Evolutionary conservation across 1,284 basidiomycete species (phyloP).

Genomic region (Singerocomus inundabilis): DNA sequence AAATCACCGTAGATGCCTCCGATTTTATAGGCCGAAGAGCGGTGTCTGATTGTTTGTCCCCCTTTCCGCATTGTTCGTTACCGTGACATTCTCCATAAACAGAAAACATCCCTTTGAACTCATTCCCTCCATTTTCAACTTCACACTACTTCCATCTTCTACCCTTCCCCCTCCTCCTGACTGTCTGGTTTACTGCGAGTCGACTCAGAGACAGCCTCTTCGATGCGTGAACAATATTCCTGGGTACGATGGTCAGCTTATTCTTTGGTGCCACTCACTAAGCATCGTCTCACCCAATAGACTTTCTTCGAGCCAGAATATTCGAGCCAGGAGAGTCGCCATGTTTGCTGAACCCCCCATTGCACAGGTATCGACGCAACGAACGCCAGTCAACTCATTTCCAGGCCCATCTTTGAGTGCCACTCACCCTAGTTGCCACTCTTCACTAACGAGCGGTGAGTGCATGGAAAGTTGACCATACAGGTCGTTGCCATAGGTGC

Average conservation of each 20-base stretch:
- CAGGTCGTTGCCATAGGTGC: neutral
- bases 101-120: constrained; percentile 3
- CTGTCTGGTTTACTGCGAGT: neutral
- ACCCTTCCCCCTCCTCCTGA: neutral
- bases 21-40: neutral
- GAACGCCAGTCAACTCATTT: neutral
- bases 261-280: constrained; percentile 11
- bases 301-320: neutral
- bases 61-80: constrained; percentile 20
- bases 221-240: neutral
- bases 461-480: neutral
- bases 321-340: neutral
- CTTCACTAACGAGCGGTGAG: neutral
- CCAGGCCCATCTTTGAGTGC: neutral
- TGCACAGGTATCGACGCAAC: neutral
- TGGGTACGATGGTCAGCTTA: neutral
- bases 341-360: neutral
- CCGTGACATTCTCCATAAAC: constrained; percentile 15
- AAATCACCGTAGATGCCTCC: neutral
- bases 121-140: neutral
- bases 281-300: neutral
- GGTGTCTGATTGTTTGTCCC: constrained; percentile 11
- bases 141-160: neutral
- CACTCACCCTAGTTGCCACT: constrained; percentile 4
- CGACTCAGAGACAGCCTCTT: neutral